Evolutionary conservation across 2,329 filamentous ascomycete genomes (phyloP).

Genomic region (Xylariales sp.): DNA sequence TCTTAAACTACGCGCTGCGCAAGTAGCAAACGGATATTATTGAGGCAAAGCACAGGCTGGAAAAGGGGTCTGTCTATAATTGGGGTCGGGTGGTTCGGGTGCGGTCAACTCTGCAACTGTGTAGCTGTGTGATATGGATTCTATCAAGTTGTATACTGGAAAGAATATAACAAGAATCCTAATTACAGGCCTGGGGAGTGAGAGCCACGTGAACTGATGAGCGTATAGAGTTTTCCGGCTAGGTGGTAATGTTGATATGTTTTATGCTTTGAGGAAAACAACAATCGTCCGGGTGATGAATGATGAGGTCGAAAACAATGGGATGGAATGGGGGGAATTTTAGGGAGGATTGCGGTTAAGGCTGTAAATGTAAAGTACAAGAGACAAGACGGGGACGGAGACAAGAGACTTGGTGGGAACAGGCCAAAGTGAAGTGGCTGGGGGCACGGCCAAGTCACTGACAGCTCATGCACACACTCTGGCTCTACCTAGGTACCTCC

Average conservation of each 20-base stretch:
- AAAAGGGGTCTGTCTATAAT: slow-evolving; percentile 18
- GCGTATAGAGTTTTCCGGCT: not conserved
- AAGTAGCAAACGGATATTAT: not conserved
- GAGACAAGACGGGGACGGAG: slow-evolving; percentile 8
- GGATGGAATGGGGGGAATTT: slow-evolving; percentile 34
- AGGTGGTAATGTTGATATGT: slow-evolving; percentile 12
- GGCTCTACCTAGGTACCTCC: not conserved
- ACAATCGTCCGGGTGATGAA: slow-evolving; percentile 33
- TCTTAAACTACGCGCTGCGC: slow-evolving; percentile 10
- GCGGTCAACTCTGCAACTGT: slow-evolving; percentile 23
- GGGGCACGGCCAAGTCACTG: slow-evolving; percentile 40
- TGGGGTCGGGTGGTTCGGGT: slow-evolving; percentile 10
- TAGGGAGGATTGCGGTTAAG: slow-evolving; percentile 34
- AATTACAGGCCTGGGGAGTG: slow-evolving; percentile 6
- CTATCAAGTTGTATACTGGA: slow-evolving; percentile 28
- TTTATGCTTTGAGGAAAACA: slow-evolving; percentile 31
- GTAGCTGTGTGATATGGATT: slow-evolving; percentile 24
- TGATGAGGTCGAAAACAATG: slow-evolving; percentile 31
- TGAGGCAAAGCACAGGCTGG: slow-evolving; percentile 8
- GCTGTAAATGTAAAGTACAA: slow-evolving; percentile 23
- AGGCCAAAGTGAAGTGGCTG: slow-evolving; percentile 42
- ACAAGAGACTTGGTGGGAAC: slow-evolving; percentile 29
- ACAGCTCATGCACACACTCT: slow-evolving; percentile 34
- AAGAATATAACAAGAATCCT: slow-evolving; percentile 20
- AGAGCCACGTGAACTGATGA: slow-evolving; percentile 16